A percentile compares a stretch with the other conserved stretches of the same genome.
phyloP scores from a whole-genome alignment of 1,284 basidiomycete genomes.

The Sphaerobolus stellatus region DNA sequence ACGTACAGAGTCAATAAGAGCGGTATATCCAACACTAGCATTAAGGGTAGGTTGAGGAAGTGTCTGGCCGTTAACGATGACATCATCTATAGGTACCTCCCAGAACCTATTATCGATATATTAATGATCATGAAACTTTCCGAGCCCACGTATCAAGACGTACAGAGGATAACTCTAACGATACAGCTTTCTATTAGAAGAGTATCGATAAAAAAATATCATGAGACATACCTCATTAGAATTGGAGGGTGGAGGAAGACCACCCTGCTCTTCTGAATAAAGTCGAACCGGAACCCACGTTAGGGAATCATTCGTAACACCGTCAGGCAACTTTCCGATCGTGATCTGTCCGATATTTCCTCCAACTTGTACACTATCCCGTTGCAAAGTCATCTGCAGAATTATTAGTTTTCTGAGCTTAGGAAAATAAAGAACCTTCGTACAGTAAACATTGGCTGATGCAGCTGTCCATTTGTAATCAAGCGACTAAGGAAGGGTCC shows the following conservation, averaged over 20 bases:
- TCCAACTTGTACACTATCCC: constrained; percentile 48
- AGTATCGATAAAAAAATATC: neutral
- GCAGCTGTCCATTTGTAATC: constrained; percentile 29
- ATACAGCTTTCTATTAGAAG: neutral
- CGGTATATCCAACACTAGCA: constrained; percentile 1
- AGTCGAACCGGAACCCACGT: constrained; percentile 51
- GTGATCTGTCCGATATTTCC: constrained; percentile 49
- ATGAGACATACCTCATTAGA: neutral
- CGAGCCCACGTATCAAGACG: too few species aligned
- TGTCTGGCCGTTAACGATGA: constrained; percentile 53
- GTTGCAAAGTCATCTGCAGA: constrained; percentile 41
- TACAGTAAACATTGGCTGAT: constrained; percentile 42
- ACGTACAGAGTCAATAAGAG: constrained; percentile 15
- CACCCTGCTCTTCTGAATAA: constrained; percentile 43
- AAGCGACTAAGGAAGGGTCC: constrained; percentile 46
- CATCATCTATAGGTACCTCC: constrained; percentile 59
- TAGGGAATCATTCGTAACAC: constrained; percentile 39
- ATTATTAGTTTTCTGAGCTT: neutral
- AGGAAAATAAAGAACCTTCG: neutral
- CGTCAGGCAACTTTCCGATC: constrained; percentile 49
- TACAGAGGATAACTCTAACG: neutral
- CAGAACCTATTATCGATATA: constrained; percentile 42
- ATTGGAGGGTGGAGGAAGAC: constrained; percentile 38
- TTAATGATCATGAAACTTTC: neutral
- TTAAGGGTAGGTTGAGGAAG: constrained; percentile 32